A percentile compares a stretch with the other conserved stretches of the same genome.
Evolutionary conservation across 2,329 filamentous ascomycete genomes (phyloP).

Genomic region (Apiospora phragmitis): DNA sequence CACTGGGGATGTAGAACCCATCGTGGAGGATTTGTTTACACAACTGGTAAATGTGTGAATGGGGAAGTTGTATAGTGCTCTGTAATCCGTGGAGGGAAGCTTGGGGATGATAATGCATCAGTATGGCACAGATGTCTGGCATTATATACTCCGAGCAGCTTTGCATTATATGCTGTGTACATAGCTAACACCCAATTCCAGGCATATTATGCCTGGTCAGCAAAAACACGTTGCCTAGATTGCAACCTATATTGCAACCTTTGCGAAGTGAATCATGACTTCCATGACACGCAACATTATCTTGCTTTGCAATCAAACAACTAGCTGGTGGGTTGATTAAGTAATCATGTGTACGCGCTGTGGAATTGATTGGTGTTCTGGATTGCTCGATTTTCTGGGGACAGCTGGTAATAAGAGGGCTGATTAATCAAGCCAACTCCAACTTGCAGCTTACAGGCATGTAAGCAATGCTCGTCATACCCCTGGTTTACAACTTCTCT

Average conservation of each 20-base stretch:
- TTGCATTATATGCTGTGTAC: neutral
- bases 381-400: neutral
- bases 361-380: neutral
- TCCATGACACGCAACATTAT: neutral
- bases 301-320: neutral
- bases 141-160: neutral
- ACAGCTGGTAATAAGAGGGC: neutral
- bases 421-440: no score
- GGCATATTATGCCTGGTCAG: neutral
- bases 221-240: neutral
- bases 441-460: neutral
- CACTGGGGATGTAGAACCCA: constrained; percentile 22
- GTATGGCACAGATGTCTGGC: neutral
- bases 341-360: neutral
- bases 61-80: neutral
- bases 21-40: constrained; percentile 11
- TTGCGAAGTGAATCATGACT: neutral
- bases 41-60: neutral
- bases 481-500: no score
- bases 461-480: neutral
- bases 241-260: neutral
- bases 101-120: neutral
- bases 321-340: neutral
- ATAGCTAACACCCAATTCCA: neutral
- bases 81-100: neutral